A percentile compares a stretch with the other conserved stretches of the same genome.
Evolutionary conservation across 192 early-diverging fungal genomes (phyloP).

Genomic region (Coemansia sp.): DNA sequence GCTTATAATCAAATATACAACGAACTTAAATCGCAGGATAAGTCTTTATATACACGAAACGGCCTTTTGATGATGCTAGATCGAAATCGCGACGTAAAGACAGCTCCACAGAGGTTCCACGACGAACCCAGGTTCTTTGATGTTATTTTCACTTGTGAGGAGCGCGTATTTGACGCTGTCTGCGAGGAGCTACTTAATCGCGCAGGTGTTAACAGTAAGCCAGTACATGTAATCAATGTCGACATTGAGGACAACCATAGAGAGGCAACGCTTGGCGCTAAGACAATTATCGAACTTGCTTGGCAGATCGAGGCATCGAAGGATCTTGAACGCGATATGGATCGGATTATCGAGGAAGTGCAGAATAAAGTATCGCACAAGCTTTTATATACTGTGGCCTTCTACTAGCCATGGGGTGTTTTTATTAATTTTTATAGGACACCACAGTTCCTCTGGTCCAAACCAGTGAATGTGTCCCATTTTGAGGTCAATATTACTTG

Average conservation of each 20-base stretch:
- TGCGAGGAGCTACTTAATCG: conserved; percentile 83
- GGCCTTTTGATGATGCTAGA: conserved; percentile 90
- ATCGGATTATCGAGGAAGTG: conserved; percentile 74
- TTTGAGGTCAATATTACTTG: no score
- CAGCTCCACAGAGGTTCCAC: conserved; percentile 86
- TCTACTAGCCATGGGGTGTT: conserved; percentile 44
- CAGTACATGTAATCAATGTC: conserved; percentile 92
- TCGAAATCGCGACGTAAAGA: conserved; percentile 90
- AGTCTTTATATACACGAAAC: conserved; percentile 75
- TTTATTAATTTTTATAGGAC: neutral
- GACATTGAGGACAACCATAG: conserved; percentile 95
- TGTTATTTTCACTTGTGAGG: conserved; percentile 95
- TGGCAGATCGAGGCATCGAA: conserved; percentile 53
- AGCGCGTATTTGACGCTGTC: conserved; percentile 90
- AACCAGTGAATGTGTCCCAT: no score
- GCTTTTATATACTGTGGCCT: conserved; percentile 63
- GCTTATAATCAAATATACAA: conserved; percentile 87
- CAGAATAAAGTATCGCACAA: conserved; percentile 58
- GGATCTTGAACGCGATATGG: conserved; percentile 87
- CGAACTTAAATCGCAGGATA: conserved; percentile 74
- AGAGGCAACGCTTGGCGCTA: conserved; percentile 81
- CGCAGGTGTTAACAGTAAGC: conserved; percentile 62
- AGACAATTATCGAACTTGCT: conserved; percentile 80
- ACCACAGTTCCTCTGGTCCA: no score
- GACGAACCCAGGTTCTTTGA: conserved; percentile 73